Conservation (phyloP, 2,329 filamentous ascomycete species). For the Ceratocystiopsis minuta region DNA sequence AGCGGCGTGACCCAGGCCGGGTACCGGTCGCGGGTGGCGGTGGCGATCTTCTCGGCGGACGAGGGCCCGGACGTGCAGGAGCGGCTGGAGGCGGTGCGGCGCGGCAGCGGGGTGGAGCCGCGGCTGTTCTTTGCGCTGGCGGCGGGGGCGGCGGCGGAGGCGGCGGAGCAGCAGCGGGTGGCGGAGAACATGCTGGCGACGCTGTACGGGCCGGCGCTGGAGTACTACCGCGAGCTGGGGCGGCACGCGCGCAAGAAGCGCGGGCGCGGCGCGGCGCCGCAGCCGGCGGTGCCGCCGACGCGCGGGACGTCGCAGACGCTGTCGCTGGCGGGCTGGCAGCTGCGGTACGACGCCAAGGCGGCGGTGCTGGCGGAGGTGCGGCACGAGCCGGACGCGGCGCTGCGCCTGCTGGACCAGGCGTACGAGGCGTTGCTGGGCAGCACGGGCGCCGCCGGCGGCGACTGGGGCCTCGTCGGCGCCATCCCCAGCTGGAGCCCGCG, state of each 20-base stretch:
- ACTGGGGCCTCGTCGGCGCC: constrained; percentile 31
- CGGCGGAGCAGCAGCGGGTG: constrained; percentile 60
- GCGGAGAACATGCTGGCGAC: constrained; percentile 54
- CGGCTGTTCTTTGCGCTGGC: constrained; percentile 78
- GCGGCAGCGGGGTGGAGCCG: constrained; percentile 60
- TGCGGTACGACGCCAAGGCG: constrained; percentile 87
- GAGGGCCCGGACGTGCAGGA: constrained; percentile 39
- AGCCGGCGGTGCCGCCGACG: constrained; percentile 67
- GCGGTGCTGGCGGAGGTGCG: constrained; percentile 83
- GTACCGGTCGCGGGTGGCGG: constrained; percentile 60
- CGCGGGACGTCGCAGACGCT: constrained; percentile 70
- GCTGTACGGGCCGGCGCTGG: constrained; percentile 56
- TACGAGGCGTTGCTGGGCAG: constrained; percentile 68
- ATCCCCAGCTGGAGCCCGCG: constrained; percentile 79
- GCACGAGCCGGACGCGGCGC: constrained; percentile 76
- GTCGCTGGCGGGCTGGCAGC: constrained; percentile 76
- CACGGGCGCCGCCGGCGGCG: constrained; percentile 43
- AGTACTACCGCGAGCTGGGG: constrained; percentile 90
- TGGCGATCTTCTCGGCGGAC: constrained; percentile 46
- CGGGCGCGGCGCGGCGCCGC: constrained; percentile 57
- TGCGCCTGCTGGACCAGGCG: constrained; percentile 71
- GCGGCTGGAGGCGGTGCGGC: constrained; percentile 60
- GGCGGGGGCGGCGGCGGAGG: constrained; percentile 44
- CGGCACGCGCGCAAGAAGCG: constrained; percentile 82
- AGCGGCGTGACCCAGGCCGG: constrained; percentile 47